Evolutionary conservation across 495 filamentous ascomycete genomes (phyloP).

Genomic region (Xanthoparmelia taractica): DNA sequence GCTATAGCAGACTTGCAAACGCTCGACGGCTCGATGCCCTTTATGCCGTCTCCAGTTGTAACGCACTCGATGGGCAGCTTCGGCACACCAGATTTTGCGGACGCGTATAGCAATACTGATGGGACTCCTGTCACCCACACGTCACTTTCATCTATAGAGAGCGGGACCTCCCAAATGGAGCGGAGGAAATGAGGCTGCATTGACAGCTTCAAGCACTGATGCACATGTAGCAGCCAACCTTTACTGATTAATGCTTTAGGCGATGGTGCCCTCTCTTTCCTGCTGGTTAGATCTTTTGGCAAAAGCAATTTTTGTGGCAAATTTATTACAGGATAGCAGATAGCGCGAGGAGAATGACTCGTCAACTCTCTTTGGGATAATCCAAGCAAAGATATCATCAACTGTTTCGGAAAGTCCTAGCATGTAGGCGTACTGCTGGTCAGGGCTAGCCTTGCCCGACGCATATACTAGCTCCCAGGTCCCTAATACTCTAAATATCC

Average conservation of each 20-base stretch:
- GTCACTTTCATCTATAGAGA: background rate
- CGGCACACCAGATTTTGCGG: background rate
- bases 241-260: background rate
- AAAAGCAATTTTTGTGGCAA: background rate
- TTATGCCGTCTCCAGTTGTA: background rate
- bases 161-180: background rate
- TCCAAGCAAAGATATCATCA: background rate
- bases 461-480: no score
- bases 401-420: no score
- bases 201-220: background rate
- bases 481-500: no score
- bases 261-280: background rate
- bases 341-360: background rate
- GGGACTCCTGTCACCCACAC: background rate
- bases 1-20: constrained; percentile 1
- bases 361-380: background rate
- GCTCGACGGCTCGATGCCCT: background rate
- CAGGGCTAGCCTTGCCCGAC: no score
- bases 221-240: background rate
- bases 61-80: background rate
- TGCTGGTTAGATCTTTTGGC: background rate
- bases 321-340: background rate
- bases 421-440: no score
- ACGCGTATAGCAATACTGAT: background rate
- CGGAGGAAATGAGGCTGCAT: background rate